Evolutionary conservation across 2,329 filamentous ascomycete genomes (phyloP).

Genomic region (Fusarium staphyleae): DNA sequence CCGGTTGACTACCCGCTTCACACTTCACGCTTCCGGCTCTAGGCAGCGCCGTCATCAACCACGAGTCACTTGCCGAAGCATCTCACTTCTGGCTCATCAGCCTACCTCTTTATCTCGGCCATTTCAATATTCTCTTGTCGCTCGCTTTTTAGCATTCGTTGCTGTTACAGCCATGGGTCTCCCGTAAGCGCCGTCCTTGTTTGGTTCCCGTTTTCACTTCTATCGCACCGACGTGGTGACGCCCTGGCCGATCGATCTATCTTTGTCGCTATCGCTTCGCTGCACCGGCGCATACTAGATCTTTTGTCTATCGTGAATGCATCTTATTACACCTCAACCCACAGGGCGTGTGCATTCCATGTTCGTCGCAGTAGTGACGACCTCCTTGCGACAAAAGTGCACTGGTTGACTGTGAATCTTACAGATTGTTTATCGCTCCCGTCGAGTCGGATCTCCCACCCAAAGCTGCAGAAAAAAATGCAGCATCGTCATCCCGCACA

Average conservation of each 20-base stretch:
- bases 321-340: constrained; percentile 18
- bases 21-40: constrained; percentile 32
- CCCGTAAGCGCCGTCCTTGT: constrained; percentile 52
- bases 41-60: constrained; percentile 34
- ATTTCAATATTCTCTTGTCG: constrained; percentile 15
- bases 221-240: constrained; percentile 32
- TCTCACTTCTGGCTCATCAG: constrained; percentile 1
- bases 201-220: constrained; percentile 26
- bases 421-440: constrained; percentile 56
- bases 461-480: constrained; percentile 45
- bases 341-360: constrained; percentile 20
- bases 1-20: constrained; percentile 30
- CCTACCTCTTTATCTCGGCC: background rate
- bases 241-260: constrained; percentile 35
- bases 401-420: constrained; percentile 25
- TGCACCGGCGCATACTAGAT: constrained; percentile 27
- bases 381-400: constrained; percentile 8
- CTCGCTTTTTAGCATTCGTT: constrained; percentile 18
- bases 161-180: constrained; percentile 51
- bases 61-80: constrained; percentile 7
- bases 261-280: constrained; percentile 27
- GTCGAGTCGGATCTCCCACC: constrained; percentile 53
- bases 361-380: constrained; percentile 19
- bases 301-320: constrained; percentile 23
- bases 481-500: constrained; percentile 47